phyloP scores from a whole-genome alignment of 2,329 filamentous ascomycete genomes.

The Trichoderma afroharzianum region DNA sequence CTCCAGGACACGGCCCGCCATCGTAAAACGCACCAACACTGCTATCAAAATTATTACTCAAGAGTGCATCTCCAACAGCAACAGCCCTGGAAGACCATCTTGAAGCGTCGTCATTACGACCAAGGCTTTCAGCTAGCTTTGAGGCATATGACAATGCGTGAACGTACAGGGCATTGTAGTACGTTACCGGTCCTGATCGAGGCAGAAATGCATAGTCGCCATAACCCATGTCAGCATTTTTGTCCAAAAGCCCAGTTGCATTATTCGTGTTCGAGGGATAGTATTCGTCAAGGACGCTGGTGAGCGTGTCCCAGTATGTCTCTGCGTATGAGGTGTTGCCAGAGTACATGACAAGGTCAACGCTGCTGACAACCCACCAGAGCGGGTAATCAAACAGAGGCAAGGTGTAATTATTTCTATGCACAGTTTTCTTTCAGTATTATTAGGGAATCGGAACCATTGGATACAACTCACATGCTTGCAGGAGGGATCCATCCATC shows the following conservation, averaged over 20 bases:
- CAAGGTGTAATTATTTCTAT: conserved; percentile 43
- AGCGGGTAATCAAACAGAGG: conserved; percentile 50
- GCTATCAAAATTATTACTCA: conserved; percentile 40
- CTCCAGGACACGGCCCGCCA: conserved; percentile 31
- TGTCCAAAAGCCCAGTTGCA: conserved; percentile 39
- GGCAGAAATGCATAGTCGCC: conserved; percentile 52
- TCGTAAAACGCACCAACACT: conserved; percentile 44
- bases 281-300: conserved; percentile 42
- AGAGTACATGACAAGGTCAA: conserved; percentile 48
- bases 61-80: conserved; percentile 34
- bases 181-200: conserved; percentile 45
- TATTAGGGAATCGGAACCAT: neutral
- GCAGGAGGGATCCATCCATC: conserved; percentile 55
- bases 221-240: conserved; percentile 36
- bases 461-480: conserved; percentile 40
- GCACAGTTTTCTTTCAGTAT: neutral
- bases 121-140: conserved; percentile 36
- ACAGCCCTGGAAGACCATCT: conserved; percentile 40
- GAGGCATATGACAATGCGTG: conserved; percentile 44
- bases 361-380: conserved; percentile 49
- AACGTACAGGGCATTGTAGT: conserved; percentile 51
- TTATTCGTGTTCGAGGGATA: conserved; percentile 42
- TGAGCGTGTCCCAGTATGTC: conserved; percentile 40
- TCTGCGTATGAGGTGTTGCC: conserved; percentile 41
- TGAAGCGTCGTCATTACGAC: conserved; percentile 30